Percentiles rank a stretch among this genome's conserved stretches.
Conservation (phyloP, 257 asterid species). For the Solanum stenotomum region DNA sequence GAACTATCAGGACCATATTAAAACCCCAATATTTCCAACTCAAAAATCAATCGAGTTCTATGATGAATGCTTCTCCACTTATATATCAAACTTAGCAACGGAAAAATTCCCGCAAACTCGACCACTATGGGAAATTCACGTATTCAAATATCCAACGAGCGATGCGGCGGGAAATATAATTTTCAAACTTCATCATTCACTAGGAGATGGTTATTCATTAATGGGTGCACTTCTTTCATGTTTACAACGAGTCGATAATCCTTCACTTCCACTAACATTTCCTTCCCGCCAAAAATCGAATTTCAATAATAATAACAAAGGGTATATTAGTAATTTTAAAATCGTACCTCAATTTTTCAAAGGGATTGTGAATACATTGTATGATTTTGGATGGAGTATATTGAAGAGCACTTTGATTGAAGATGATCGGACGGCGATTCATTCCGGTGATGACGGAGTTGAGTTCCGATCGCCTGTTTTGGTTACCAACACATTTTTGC, state of each 20-base stretch:
- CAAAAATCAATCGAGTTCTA: constrained; percentile 30
- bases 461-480: constrained; percentile 41
- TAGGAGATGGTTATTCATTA: constrained; percentile 68
- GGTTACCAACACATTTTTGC: constrained; percentile 30
- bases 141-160: constrained; percentile 46
- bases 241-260: constrained; percentile 47
- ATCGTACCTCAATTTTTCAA: background rate
- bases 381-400: constrained; percentile 57
- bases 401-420: constrained; percentile 40
- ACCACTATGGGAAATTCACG: constrained; percentile 75
- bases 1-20: constrained; percentile 32
- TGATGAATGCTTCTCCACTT: constrained; percentile 27
- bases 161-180: constrained; percentile 29
- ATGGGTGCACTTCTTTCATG: constrained; percentile 83
- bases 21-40: constrained; percentile 20
- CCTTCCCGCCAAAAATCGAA: constrained; percentile 20
- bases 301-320: background rate
- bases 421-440: constrained; percentile 43
- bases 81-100: constrained; percentile 37
- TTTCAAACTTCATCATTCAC: constrained; percentile 64
- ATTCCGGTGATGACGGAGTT: constrained; percentile 56
- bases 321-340: background rate
- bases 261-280: constrained; percentile 39
- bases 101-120: constrained; percentile 22
- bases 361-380: constrained; percentile 15